phyloP scores from a whole-genome alignment of 1,284 basidiomycete genomes.

The Austroboletus rostrupii region DNA sequence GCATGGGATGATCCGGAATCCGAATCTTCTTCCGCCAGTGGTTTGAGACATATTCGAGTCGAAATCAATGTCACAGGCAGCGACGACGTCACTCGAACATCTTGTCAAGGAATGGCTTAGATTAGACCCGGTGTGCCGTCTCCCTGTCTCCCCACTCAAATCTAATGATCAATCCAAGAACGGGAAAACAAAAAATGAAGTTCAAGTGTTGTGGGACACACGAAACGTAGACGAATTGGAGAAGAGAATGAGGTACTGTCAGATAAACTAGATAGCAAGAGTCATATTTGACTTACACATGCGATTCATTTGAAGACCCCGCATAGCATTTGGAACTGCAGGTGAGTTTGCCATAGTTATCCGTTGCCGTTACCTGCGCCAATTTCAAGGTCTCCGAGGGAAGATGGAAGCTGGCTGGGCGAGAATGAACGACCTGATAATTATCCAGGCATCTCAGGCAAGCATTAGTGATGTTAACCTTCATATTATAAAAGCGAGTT shows the following conservation, averaged over 20 bases:
- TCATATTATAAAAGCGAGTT: not conserved
- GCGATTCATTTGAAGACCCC: constrained; percentile 37
- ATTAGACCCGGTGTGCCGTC: constrained; percentile 44
- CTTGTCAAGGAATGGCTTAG: constrained; percentile 56
- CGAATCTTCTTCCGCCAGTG: not conserved
- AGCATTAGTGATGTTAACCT: constrained; percentile 3
- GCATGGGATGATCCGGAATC: not conserved
- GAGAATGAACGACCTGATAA: constrained; percentile 81
- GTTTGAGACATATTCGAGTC: not conserved
- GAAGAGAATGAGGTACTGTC: constrained; percentile 50
- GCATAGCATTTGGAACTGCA: constrained; percentile 85
- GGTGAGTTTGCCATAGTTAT: constrained; percentile 41
- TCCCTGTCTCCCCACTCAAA: not conserved
- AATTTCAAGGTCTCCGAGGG: constrained; percentile 62
- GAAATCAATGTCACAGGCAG: not conserved
- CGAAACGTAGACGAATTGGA: constrained; percentile 49
- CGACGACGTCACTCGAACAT: constrained; percentile 32
- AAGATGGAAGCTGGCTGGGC: constrained; percentile 84
- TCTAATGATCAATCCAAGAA: constrained; percentile 39
- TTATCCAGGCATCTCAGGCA: constrained; percentile 81
- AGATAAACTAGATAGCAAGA: constrained; percentile 1
- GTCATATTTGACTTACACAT: not conserved
- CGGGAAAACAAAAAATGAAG: constrained; percentile 48
- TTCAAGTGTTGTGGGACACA: constrained; percentile 47
- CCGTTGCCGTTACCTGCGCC: constrained; percentile 1